phyloP scores from a whole-genome alignment of 2,329 filamentous ascomycete species.

The Pseudogymnoascus sp. region DNA sequence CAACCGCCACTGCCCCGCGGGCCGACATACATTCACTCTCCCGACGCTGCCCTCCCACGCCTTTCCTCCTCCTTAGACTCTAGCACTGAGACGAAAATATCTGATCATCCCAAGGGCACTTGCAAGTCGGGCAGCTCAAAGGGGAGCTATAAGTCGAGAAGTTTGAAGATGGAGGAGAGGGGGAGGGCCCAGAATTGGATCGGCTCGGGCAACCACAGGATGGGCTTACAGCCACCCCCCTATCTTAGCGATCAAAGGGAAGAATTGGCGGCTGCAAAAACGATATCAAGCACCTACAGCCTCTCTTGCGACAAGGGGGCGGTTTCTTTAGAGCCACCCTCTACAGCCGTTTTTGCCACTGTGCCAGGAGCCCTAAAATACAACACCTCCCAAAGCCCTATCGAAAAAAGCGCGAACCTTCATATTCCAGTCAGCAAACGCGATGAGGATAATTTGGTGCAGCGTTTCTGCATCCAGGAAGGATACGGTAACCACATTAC shows the following conservation, averaged over 20 bases:
- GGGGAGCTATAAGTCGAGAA: too few relatives aligned
- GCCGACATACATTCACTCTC: too few relatives aligned
- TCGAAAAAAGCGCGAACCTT: background rate
- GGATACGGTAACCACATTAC: background rate
- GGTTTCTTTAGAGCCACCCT: background rate
- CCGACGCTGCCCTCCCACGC: too few relatives aligned
- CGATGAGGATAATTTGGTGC: background rate
- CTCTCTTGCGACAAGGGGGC: background rate
- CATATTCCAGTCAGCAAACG: background rate
- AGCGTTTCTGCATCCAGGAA: background rate
- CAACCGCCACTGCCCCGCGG: too few relatives aligned
- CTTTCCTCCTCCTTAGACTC: too few relatives aligned
- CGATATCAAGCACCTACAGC: background rate
- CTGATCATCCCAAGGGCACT: too few relatives aligned
- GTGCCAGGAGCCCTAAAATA: background rate
- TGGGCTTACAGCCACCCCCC: too few relatives aligned
- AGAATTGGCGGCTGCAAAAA: background rate
- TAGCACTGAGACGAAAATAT: too few relatives aligned
- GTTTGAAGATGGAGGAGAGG: too few relatives aligned
- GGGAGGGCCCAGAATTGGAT: too few relatives aligned
- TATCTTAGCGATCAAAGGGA: background rate
- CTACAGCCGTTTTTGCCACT: background rate
- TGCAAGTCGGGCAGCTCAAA: too few relatives aligned
- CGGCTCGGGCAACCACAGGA: too few relatives aligned
- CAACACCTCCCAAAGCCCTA: background rate